Percentiles rank a stretch among this genome's conserved stretches.
Evolutionary conservation across 257 asterid species (phyloP).

Genomic region (Ophiorrhiza pumila): DNA sequence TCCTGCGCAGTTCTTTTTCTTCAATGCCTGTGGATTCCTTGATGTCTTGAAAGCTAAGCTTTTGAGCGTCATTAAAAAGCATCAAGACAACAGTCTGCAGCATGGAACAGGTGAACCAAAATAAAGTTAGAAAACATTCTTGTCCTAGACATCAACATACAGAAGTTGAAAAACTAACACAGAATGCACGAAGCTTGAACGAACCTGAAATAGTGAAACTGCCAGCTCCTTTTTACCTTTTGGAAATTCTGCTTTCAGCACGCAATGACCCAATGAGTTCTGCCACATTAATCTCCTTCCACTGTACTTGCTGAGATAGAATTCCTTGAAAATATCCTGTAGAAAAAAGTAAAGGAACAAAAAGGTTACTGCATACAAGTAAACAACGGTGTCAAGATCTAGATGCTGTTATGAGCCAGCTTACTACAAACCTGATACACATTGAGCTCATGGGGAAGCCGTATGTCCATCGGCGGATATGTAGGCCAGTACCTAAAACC

Average conservation of each 20-base stretch:
- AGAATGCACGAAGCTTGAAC: conserved; percentile 19
- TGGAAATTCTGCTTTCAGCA: conserved; percentile 78
- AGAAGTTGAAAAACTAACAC: neutral
- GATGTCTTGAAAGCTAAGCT: conserved; percentile 82
- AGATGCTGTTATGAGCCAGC: conserved; percentile 15
- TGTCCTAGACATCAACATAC: neutral
- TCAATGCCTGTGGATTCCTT: conserved; percentile 88
- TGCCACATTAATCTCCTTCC: conserved; percentile 99
- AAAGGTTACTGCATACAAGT: neutral
- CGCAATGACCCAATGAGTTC: conserved; percentile 93
- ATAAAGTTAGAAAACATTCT: conserved; percentile 1
- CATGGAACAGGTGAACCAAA: conserved; percentile 18
- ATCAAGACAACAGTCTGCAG: conserved; percentile 84
- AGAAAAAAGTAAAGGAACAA: neutral
- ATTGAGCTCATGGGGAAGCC: conserved; percentile 91
- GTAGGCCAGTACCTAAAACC: conserved; percentile 95
- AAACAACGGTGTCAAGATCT: neutral
- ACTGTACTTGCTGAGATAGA: conserved; percentile 85
- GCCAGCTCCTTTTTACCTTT: conserved; percentile 97
- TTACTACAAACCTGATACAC: conserved; percentile 74
- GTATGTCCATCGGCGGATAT: conserved; percentile 98
- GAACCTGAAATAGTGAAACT: conserved; percentile 94
- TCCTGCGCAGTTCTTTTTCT: conserved; percentile 88
- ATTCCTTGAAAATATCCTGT: conserved; percentile 96
- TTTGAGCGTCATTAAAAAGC: conserved; percentile 88